Evolutionary conservation across 139 green algal genomes (phyloP).

Genomic region (Coelastrella sp.): DNA sequence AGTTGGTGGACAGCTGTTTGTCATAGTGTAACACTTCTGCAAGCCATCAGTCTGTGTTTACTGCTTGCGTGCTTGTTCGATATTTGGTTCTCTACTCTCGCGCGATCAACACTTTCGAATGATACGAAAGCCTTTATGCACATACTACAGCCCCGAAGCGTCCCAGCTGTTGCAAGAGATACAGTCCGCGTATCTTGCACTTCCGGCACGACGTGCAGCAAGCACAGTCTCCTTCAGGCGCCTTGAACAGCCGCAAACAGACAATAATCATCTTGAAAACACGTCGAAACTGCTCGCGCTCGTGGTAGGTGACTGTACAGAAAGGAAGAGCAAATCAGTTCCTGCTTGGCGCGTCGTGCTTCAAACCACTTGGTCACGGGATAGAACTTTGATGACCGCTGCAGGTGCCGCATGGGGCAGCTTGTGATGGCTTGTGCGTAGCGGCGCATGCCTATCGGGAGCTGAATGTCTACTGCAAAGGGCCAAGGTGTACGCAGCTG

Average conservation of each 20-base stretch:
- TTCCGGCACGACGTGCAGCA: background rate
- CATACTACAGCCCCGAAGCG: background rate
- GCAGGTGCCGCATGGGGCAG: conserved; percentile 32
- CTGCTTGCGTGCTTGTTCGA: too few species aligned
- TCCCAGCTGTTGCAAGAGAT: background rate
- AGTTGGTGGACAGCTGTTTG: too few species aligned
- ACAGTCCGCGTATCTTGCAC: background rate
- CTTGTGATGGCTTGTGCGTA: conserved; percentile 34
- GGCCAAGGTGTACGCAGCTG: background rate
- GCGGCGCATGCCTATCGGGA: background rate
- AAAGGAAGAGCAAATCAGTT: too few species aligned
- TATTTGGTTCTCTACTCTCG: too few species aligned
- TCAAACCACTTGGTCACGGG: background rate
- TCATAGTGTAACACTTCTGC: too few species aligned
- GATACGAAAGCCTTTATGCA: conserved; percentile 8
- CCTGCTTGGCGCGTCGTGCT: background rate
- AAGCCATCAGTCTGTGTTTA: too few species aligned
- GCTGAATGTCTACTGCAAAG: background rate
- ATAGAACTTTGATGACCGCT: background rate
- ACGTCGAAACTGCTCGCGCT: conserved; percentile 1
- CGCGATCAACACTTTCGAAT: background rate
- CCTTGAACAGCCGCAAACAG: background rate
- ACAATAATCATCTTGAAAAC: too few species aligned
- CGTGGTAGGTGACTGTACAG: background rate
- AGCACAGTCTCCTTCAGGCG: background rate